A percentile compares a stretch with the other conserved stretches of the same genome.
Evolutionary conservation across 2,329 filamentous ascomycete genomes (phyloP).

Genomic region (Alternaria sp.): DNA sequence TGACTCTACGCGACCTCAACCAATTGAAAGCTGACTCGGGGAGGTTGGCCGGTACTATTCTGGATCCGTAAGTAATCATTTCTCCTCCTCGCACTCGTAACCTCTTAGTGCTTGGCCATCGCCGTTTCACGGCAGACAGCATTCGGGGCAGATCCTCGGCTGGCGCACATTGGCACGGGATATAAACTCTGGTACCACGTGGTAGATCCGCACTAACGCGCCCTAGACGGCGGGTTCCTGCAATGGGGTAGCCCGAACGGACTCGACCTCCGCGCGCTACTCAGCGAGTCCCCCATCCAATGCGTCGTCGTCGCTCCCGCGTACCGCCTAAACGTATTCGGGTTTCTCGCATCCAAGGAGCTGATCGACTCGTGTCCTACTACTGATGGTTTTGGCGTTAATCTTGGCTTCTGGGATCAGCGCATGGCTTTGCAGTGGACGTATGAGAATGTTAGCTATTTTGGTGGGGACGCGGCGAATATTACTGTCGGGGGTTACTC

Average conservation of each 20-base stretch:
- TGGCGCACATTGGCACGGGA: background rate
- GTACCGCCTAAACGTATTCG: slow-evolving; percentile 64
- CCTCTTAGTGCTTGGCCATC: slow-evolving; percentile 1
- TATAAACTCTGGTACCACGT: slow-evolving; percentile 1
- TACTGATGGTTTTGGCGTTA: slow-evolving; percentile 46
- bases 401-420: slow-evolving; percentile 66
- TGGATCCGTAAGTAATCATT: slow-evolving; percentile 58
- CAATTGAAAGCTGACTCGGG: slow-evolving; percentile 4
- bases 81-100: background rate
- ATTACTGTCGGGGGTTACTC: slow-evolving; percentile 64
- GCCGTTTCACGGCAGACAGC: slow-evolving; percentile 1
- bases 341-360: slow-evolving; percentile 61
- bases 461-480: slow-evolving; percentile 58
- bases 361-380: slow-evolving; percentile 46
- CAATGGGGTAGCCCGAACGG: slow-evolving; percentile 62
- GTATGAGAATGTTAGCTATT: slow-evolving; percentile 57
- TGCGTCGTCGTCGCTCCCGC: slow-evolving; percentile 62
- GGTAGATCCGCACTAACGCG: slow-evolving; percentile 4
- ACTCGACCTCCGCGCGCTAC: slow-evolving; percentile 53
- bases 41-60: slow-evolving; percentile 65
- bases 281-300: slow-evolving; percentile 55
- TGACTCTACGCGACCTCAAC: background rate
- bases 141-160: background rate
- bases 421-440: slow-evolving; percentile 64
- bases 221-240: slow-evolving; percentile 62